Base-by-base conservation (phyloP, 352 stramenopile genomes). In the Thraustotheca clavata region DNA sequence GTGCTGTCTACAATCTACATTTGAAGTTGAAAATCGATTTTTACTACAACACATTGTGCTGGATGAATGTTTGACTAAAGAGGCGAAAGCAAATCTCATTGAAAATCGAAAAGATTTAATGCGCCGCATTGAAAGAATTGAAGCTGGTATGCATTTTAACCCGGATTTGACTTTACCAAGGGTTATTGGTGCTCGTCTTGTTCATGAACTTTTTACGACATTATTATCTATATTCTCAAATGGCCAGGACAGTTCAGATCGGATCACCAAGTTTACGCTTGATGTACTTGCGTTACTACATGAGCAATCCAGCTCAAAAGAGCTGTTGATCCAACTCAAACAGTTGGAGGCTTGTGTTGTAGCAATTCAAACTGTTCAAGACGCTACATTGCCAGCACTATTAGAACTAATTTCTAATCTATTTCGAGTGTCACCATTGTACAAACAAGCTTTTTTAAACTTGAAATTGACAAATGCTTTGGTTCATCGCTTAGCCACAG, bases 191-290 rank as follows among this genome's bases (percentile, higher is more conserved):
- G 16, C 24, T 43, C 50, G 50, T 5, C 33, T 60, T 26, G 50
- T 60, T 7, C 50, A 60, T 38, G 50, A 60, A 18, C 33, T 60
- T 4, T 24, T 60, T 1, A 16, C 3, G 6, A 60, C 50, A 16
- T 18, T 60, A 1, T 60, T 60, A 38, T 14, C n/a, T 3, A 34
- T 60, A 34, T 52, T n/a, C n/a, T n/a, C n/a, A n/a, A n/a, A n/a
- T n/a, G n/a, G n/a, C n/a, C n/a, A n/a, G n/a, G n/a, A n/a, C n/a
- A n/a, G n/a, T n/a, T n/a, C n/a, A n/a, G n/a, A n/a, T n/a, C n/a
- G n/a, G n/a, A n/a, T n/a, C n/a, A n/a, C n/a, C n/a, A n/a, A n/a
- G n/a, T n/a, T n/a, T n/a, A n/a, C n/a, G n/a, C n/a, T n/a, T n/a
- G n/a, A n/a, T n/a, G n/a, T n/a, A n/a, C n/a, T n/a, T n/a, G n/a